Conservation (phyloP, 257 asterid genomes). For the Nicotiana knightiana region DNA sequence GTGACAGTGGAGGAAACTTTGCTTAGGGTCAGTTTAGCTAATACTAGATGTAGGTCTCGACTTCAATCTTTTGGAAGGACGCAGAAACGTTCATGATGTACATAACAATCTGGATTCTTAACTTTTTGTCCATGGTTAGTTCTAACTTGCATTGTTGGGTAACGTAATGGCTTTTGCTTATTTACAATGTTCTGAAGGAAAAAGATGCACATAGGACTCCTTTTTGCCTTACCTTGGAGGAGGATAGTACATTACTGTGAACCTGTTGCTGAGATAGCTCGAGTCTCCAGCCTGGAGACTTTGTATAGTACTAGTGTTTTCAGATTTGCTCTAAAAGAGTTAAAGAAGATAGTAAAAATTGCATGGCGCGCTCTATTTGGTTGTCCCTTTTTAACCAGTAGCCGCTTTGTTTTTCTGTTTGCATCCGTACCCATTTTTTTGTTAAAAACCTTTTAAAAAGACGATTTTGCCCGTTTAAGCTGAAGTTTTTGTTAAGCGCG, state of each 20-base stretch:
- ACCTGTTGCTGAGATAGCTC: no score
- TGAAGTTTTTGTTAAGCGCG: no score
- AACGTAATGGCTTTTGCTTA: background rate
- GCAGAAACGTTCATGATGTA: background rate
- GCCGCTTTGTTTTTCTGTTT: no score
- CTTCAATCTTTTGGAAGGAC: background rate
- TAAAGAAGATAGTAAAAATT: no score
- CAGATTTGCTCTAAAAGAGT: background rate
- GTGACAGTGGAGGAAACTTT: background rate
- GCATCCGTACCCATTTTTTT: no score
- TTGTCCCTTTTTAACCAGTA: no score
- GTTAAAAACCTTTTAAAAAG: no score
- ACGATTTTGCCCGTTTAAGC: no score
- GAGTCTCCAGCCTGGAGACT: no score
- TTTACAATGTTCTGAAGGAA: background rate
- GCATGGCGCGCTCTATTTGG: no score
- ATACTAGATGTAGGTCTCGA: background rate
- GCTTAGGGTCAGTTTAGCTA: background rate
- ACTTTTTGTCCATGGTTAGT: background rate
- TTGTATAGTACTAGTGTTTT: background rate
- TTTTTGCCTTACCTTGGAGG: background rate
- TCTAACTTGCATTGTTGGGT: background rate
- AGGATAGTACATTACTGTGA: no score
- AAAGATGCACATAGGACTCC: background rate
- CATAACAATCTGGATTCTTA: constrained; percentile 1